Percentiles rank a stretch among this genome's conserved stretches.
Evolutionary conservation across 2,329 filamentous ascomycete genomes (phyloP).

Genomic region (Lachnellula subtilissima): DNA sequence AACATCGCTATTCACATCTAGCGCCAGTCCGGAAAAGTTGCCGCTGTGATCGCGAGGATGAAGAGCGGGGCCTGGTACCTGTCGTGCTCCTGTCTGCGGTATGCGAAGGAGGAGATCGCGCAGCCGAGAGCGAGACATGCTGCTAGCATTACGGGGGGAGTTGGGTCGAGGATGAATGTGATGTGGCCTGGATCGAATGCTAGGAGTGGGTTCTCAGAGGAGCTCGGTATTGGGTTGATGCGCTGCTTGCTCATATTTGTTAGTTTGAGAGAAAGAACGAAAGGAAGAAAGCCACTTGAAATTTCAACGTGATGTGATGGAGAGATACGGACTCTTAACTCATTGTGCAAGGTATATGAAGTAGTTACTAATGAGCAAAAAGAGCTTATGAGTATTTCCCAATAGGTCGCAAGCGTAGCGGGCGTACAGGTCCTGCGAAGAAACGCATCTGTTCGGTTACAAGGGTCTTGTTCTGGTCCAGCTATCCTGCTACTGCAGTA

Average conservation of each 20-base stretch:
- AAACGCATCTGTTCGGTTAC: not conserved
- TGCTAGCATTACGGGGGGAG: conserved; percentile 32
- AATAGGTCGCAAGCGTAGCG: conserved; percentile 16
- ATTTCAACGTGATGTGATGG: not conserved
- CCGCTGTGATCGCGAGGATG: conserved; percentile 21
- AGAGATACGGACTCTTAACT: conserved; percentile 13
- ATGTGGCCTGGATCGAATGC: conserved; percentile 13
- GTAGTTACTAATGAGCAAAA: conserved; percentile 21
- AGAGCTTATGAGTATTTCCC: conserved; percentile 20
- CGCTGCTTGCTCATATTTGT: conserved; percentile 5
- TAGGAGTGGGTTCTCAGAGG: not conserved
- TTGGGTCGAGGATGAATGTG: conserved; percentile 27
- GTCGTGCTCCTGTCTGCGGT: conserved; percentile 31
- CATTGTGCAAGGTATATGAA: conserved; percentile 26
- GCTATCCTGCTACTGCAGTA: not conserved
- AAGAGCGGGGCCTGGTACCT: conserved; percentile 32
- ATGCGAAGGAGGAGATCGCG: conserved; percentile 34
- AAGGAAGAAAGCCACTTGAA: not conserved
- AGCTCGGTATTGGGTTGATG: not conserved
- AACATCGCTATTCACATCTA: conserved; percentile 27
- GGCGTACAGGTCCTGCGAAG: conserved; percentile 5
- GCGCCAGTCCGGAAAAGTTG: conserved; percentile 25
- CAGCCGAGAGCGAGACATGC: conserved; percentile 35
- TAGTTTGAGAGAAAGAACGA: not conserved
- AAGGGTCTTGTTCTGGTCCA: not conserved